Evolutionary conservation across 176 grass and related monocot species (phyloP).

Genomic region (Dendrocalamus sinicus): DNA sequence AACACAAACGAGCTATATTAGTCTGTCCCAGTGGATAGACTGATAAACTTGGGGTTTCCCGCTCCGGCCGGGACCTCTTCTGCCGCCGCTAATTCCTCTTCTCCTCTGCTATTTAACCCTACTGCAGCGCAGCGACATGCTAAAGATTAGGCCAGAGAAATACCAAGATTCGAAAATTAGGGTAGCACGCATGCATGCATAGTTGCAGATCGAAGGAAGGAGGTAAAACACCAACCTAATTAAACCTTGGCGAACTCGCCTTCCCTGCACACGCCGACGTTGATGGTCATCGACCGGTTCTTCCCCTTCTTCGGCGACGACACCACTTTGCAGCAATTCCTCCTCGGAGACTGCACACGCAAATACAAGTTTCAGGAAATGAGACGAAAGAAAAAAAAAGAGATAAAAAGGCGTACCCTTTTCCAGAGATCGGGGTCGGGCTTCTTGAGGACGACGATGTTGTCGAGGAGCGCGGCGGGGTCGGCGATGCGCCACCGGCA

Average conservation of each 20-base stretch:
- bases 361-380: not conserved
- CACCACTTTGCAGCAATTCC: slow-evolving; percentile 90
- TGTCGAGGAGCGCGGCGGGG: slow-evolving; percentile 64
- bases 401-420: slow-evolving; percentile 44
- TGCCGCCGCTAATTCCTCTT: not conserved
- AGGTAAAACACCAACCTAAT: slow-evolving; percentile 13
- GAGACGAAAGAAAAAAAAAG: not conserved
- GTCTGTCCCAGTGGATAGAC: not conserved
- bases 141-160: no score
- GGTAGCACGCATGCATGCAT: not conserved
- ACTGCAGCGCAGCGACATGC: not conserved
- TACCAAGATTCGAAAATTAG: no score
- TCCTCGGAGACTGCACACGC: slow-evolving; percentile 70
- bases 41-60: no score
- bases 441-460: slow-evolving; percentile 80
- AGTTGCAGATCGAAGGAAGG: not conserved
- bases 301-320: slow-evolving; percentile 71
- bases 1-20: not conserved
- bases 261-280: slow-evolving; percentile 69
- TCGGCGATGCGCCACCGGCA: slow-evolving; percentile 89
- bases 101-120: not conserved
- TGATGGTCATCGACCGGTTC: slow-evolving; percentile 63
- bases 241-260: slow-evolving; percentile 70
- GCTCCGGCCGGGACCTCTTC: not conserved
- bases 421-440: slow-evolving; percentile 87